Evolutionary conservation across 495 filamentous ascomycete species (phyloP).

Genomic region (Extremus antarcticus): DNA sequence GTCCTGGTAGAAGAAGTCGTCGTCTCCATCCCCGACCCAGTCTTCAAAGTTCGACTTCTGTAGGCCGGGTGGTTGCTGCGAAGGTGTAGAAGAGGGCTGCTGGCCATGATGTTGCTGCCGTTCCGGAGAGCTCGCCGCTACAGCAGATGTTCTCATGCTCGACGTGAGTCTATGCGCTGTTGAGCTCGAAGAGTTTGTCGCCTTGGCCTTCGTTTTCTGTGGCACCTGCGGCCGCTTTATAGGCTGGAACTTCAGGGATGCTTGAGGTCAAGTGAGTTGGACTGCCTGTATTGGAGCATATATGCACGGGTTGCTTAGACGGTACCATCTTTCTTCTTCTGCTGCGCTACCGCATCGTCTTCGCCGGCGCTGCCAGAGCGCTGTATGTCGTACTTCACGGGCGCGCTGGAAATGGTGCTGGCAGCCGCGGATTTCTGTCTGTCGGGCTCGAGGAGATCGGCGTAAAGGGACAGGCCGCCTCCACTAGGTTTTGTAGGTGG

Average conservation of each 20-base stretch:
- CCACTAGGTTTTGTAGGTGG: slow-evolving; percentile 6
- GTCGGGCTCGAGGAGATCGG: slow-evolving; percentile 48
- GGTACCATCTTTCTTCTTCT: slow-evolving; percentile 67
- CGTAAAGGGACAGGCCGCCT: slow-evolving; percentile 50
- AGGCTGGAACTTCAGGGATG: slow-evolving; percentile 80
- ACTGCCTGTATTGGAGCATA: slow-evolving; percentile 35
- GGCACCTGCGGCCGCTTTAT: slow-evolving; percentile 62
- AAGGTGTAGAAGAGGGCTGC: slow-evolving; percentile 1
- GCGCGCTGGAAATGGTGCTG: slow-evolving; percentile 58
- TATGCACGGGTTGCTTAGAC: slow-evolving; percentile 28
- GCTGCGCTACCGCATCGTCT: slow-evolving; percentile 57
- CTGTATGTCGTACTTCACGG: slow-evolving; percentile 59
- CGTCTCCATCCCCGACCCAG: slow-evolving; percentile 76
- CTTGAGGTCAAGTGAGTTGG: slow-evolving; percentile 35
- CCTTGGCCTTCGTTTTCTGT: slow-evolving; percentile 40
- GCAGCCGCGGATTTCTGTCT: slow-evolving; percentile 39
- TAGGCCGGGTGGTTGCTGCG: slow-evolving; percentile 6
- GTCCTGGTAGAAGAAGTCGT: slow-evolving; percentile 50
- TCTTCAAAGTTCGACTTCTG: slow-evolving; percentile 66
- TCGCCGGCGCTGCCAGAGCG: slow-evolving; percentile 47
- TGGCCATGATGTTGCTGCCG: slow-evolving; percentile 1
- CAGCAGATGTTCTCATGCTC: slow-evolving; percentile 11
- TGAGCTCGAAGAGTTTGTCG: neutral
- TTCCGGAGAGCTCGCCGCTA: slow-evolving; percentile 17
- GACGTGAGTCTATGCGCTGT: slow-evolving; percentile 12